Evolutionary conservation across 2,329 filamentous ascomycete genomes (phyloP).

Genomic region (Alternaria dauci): DNA sequence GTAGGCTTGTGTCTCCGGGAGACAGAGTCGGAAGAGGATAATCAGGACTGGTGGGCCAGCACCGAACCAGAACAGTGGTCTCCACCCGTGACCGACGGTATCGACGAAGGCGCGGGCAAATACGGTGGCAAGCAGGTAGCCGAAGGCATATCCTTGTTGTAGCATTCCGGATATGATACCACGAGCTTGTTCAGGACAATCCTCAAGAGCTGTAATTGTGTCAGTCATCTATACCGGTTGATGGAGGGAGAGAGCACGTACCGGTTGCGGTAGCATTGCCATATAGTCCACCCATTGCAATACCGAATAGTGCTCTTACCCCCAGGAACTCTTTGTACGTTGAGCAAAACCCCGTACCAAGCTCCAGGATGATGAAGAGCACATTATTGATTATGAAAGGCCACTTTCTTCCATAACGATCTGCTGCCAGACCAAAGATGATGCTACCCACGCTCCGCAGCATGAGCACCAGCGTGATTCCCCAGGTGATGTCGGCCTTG

Average conservation of each 20-base stretch:
- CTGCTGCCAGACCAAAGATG: conserved; percentile 63
- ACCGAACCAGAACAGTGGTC: conserved; percentile 89
- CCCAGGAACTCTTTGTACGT: conserved; percentile 67
- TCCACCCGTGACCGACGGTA: conserved; percentile 81
- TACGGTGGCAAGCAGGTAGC: conserved; percentile 68
- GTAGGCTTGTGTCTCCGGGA: conserved; percentile 82
- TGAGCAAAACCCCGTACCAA: conserved; percentile 67
- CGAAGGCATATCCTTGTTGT: conserved; percentile 71
- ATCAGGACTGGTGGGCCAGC: conserved; percentile 81
- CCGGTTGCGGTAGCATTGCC: conserved; percentile 68
- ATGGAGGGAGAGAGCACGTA: conserved; percentile 13
- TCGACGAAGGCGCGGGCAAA: conserved; percentile 70
- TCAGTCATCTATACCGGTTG: not conserved
- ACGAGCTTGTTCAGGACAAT: conserved; percentile 66
- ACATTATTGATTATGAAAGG: conserved; percentile 67
- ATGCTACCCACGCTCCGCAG: conserved; percentile 67
- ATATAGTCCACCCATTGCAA: conserved; percentile 71
- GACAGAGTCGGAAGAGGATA: conserved; percentile 77
- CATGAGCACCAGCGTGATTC: conserved; percentile 61
- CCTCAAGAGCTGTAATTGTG: conserved; percentile 60
- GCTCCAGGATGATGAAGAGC: conserved; percentile 67
- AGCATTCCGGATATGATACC: conserved; percentile 69
- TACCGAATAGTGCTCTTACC: conserved; percentile 67
- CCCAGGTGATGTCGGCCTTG: conserved; percentile 69
- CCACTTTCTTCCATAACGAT: conserved; percentile 66